Conservation (phyloP, 352 stramenopile species). For the Phytophthora ramorum region DNA sequence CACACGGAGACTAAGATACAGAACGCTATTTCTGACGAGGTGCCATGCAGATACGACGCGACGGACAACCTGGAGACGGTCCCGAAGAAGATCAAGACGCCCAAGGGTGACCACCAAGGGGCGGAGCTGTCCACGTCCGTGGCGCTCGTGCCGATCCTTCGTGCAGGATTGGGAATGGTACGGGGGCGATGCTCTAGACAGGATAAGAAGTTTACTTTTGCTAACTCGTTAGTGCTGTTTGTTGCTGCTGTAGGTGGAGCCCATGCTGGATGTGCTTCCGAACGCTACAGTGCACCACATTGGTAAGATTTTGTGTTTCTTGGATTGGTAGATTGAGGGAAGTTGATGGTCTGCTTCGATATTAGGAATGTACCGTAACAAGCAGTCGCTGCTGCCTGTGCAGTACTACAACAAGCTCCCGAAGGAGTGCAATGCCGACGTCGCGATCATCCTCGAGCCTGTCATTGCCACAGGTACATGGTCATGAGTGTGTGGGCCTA, state of each 20-base stretch:
- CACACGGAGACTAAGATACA: slow-evolving; percentile 8
- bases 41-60: slow-evolving; percentile 72
- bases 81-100: slow-evolving; percentile 84
- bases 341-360: slow-evolving; percentile 3
- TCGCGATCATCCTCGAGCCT: slow-evolving; percentile 97
- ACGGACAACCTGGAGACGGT: slow-evolving; percentile 73
- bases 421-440: slow-evolving; percentile 91
- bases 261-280: slow-evolving; percentile 97
- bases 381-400: slow-evolving; percentile 93
- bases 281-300: slow-evolving; percentile 98
- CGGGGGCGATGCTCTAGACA: background rate
- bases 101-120: slow-evolving; percentile 78
- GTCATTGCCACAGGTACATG: slow-evolving; percentile 94
- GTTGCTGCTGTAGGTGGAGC: slow-evolving; percentile 86
- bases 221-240: slow-evolving; percentile 4
- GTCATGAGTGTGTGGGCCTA: background rate
- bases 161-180: slow-evolving; percentile 91
- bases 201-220: background rate
- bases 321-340: background rate
- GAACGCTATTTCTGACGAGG: background rate
- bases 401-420: slow-evolving; percentile 99
- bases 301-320: slow-evolving; percentile 64
- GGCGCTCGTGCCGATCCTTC: slow-evolving; percentile 97
- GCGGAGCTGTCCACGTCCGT: slow-evolving; percentile 92
- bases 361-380: slow-evolving; percentile 90